phyloP scores from a whole-genome alignment of 1,284 basidiomycete genomes.

The Cutaneotrichosporon cutaneum region DNA sequence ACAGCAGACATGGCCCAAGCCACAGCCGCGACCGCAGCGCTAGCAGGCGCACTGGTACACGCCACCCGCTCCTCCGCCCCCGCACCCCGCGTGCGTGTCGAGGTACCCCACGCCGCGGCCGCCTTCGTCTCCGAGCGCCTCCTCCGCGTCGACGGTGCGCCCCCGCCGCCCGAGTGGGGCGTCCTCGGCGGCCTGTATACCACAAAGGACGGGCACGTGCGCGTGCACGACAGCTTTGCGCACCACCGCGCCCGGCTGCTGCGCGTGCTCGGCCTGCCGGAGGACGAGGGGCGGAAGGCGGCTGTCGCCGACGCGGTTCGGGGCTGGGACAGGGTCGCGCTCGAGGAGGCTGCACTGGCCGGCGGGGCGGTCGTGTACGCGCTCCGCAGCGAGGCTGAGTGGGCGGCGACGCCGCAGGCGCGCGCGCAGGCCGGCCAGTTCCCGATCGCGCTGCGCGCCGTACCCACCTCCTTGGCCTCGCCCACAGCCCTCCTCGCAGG shows the following conservation, averaged over 20 bases:
- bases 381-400: not conserved
- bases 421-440: not conserved
- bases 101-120: not conserved
- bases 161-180: not conserved
- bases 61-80: not conserved
- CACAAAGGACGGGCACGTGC: not conserved
- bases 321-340: not conserved
- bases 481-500: not conserved
- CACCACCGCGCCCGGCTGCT: not conserved
- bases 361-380: not conserved
- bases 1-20: not conserved
- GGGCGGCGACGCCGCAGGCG: not conserved
- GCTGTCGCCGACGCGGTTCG: not conserved
- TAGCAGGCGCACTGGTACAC: not conserved
- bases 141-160: not conserved
- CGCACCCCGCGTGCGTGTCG: not conserved
- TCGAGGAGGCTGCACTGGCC: not conserved
- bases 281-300: not conserved
- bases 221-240: not conserved
- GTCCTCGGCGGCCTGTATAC: not conserved
- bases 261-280: not conserved
- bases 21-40: not conserved
- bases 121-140: constrained; percentile 1
- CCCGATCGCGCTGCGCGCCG: not conserved
- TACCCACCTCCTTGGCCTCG: not conserved